Conservation (phyloP, 176 grass and related monocot genomes). For the Aegilops bicornis region DNA sequence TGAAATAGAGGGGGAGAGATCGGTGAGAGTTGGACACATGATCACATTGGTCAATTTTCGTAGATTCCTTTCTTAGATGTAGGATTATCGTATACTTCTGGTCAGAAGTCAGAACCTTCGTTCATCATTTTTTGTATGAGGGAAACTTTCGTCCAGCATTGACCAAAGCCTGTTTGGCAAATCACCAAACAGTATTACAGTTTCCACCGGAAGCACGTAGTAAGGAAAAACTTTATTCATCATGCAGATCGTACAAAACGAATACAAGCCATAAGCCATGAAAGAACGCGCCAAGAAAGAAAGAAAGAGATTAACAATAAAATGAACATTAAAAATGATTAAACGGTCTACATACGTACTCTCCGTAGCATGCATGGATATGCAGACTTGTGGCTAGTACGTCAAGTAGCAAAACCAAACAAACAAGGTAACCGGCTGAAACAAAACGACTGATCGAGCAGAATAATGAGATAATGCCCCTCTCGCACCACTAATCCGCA, state of each 20-base stretch:
- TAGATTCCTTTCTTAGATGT: no score
- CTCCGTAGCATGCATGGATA: background rate
- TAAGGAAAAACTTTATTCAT: background rate
- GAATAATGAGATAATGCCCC: background rate
- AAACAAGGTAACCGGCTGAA: background rate
- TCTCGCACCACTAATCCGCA: background rate
- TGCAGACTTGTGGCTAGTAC: background rate
- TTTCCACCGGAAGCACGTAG: no score
- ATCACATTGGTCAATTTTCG: no score
- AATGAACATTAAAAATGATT: background rate
- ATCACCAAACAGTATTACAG: no score
- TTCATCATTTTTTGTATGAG: no score
- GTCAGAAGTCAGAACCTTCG: no score
- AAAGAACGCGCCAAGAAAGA: no score
- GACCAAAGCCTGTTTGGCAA: no score
- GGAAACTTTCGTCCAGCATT: no score
- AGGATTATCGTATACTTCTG: no score
- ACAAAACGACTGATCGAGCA: background rate
- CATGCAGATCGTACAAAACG: background rate
- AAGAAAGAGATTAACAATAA: background rate
- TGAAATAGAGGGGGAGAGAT: no score
- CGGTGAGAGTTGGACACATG: no score
- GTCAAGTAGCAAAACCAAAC: background rate
- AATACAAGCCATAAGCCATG: background rate
- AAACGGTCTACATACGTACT: background rate